Percentiles rank a stretch among this genome's conserved stretches.
These are phyloP conservation scores for Aspergillus novoparasiticus DNA, from an alignment of 2,329 filamentous ascomycete genomes.

Conservation along the genomic window DNA sequence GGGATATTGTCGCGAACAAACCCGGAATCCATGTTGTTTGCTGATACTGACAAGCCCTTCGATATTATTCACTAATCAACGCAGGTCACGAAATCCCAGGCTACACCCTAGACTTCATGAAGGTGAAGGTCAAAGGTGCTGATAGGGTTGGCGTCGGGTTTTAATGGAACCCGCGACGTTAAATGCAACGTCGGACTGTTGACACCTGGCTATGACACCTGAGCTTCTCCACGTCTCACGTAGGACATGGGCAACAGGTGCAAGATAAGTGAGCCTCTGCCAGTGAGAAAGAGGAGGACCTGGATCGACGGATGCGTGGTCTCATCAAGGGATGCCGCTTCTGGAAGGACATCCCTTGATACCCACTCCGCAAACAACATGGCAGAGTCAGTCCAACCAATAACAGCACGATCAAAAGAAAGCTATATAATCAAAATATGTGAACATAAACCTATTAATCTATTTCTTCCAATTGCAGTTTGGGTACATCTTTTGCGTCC, in stretches of 20 bases:
- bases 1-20: slow-evolving; percentile 1
- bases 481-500: not conserved
- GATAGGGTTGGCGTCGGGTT: not conserved
- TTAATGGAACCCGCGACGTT: not conserved
- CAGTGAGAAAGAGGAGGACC: not conserved
- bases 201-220: not conserved
- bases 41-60: not conserved
- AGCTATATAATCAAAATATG: not conserved
- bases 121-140: not conserved
- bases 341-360: slow-evolving; percentile 1
- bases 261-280: not conserved
- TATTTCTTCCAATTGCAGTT: not conserved
- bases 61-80: not conserved
- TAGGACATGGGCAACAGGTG: not conserved
- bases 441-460: not conserved
- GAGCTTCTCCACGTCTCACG: too few species aligned
- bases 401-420: not conserved
- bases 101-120: not conserved
- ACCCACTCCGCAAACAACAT: slow-evolving; percentile 1
- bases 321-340: slow-evolving; percentile 1
- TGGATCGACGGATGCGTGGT: not conserved
- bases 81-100: not conserved
- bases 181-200: not conserved
- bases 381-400: not conserved
- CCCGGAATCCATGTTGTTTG: slow-evolving; percentile 1